Conservation (phyloP, 108 stramenopile species). For the Chaetoceros tenuissimus region DNA sequence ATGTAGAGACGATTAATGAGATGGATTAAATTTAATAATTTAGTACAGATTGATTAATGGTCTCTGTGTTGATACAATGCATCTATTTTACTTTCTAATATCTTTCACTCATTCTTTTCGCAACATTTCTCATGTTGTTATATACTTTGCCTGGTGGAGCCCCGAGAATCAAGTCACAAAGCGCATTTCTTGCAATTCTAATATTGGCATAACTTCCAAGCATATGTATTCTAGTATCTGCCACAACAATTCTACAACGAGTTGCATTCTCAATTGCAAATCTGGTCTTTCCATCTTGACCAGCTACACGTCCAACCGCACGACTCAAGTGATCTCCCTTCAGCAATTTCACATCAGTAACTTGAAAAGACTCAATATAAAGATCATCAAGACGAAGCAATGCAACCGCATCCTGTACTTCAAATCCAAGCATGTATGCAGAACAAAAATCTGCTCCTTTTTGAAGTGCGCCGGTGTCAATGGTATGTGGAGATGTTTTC, state of each 20-base stretch:
- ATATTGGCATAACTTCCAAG: slow-evolving; percentile 94
- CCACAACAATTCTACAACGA: slow-evolving; percentile 94
- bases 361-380: slow-evolving; percentile 95
- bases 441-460: slow-evolving; percentile 96
- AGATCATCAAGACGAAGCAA: slow-evolving; percentile 96
- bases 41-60: too few relatives aligned
- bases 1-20: too few relatives aligned
- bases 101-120: slow-evolving; percentile 94
- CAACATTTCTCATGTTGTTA: slow-evolving; percentile 98
- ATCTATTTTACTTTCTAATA: too few relatives aligned
- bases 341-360: slow-evolving; percentile 94
- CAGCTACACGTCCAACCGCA: slow-evolving; percentile 97
- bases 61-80: too few relatives aligned
- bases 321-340: slow-evolving; percentile 94
- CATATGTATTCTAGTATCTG: slow-evolving; percentile 94
- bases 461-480: slow-evolving; percentile 85
- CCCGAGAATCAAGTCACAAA: slow-evolving; percentile 97
- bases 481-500: slow-evolving; percentile 88
- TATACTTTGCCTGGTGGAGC: slow-evolving; percentile 99
- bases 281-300: slow-evolving; percentile 97
- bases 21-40: too few relatives aligned
- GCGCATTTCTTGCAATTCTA: slow-evolving; percentile 95
- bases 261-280: slow-evolving; percentile 99
- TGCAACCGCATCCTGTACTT: slow-evolving; percentile 97
- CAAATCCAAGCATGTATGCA: slow-evolving; percentile 98